Conservation (phyloP, 805 yeast genomes). For the Saccharomyces cerevisiae region DNA sequence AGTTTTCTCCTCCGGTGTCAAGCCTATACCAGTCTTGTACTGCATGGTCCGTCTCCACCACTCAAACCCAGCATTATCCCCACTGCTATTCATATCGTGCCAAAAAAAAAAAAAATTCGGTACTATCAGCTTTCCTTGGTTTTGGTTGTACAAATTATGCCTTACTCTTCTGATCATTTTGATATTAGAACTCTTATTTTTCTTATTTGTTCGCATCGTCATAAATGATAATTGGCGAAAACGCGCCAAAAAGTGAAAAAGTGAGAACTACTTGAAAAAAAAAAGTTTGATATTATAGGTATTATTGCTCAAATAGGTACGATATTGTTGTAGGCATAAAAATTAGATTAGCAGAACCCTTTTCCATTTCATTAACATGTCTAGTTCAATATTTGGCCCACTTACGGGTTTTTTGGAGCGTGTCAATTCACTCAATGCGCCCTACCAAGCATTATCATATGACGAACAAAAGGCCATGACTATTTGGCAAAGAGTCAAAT, state of each 20-base stretch:
- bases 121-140: neutral
- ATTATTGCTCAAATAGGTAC: neutral
- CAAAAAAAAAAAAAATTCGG: slow-evolving; percentile 3
- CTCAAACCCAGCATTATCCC: slow-evolving; percentile 43
- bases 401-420: neutral
- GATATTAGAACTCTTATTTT: neutral
- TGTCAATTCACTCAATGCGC: slow-evolving; percentile 10
- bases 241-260: neutral
- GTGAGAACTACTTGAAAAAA: neutral
- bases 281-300: neutral
- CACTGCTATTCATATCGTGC: slow-evolving; percentile 1
- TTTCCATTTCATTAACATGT: neutral
- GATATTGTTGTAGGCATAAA: neutral
- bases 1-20: slow-evolving; percentile 41
- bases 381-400: neutral
- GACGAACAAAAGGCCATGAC: slow-evolving; percentile 56
- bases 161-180: neutral
- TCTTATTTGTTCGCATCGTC: neutral
- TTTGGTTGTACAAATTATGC: neutral
- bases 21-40: slow-evolving; percentile 64
- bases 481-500: slow-evolving; percentile 45
- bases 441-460: slow-evolving; percentile 26
- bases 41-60: slow-evolving; percentile 76
- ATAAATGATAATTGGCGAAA: neutral
- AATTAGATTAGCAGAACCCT: neutral